A percentile compares a stretch with the other conserved stretches of the same genome.
phyloP scores from a whole-genome alignment of 768 basidiomycete genomes.

The Rhizopogon vinicolor region DNA sequence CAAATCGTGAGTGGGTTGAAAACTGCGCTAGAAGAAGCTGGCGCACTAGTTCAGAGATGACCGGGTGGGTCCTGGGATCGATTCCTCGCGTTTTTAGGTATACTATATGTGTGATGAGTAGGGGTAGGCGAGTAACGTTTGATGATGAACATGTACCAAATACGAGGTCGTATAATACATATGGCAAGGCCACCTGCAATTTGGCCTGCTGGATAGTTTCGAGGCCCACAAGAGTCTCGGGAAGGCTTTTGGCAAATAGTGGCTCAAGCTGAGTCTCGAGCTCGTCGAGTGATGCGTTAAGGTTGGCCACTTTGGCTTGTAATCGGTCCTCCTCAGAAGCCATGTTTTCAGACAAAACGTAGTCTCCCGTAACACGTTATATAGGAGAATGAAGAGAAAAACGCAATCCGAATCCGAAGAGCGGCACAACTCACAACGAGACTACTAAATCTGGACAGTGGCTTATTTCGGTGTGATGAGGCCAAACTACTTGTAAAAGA shows the following conservation, averaged over 20 bases:
- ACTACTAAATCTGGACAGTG: too few species aligned
- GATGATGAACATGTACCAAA: conserved; percentile 52
- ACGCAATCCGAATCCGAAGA: too few species aligned
- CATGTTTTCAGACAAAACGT: conserved; percentile 20
- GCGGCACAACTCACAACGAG: too few species aligned
- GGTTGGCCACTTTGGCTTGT: conserved; percentile 37
- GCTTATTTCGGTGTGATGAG: too few species aligned
- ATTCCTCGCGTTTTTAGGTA: conserved; percentile 79
- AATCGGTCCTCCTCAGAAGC: conserved; percentile 31
- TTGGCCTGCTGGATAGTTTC: conserved; percentile 80
- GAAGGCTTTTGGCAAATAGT: conserved; percentile 61
- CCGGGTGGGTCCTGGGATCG: conserved; percentile 75
- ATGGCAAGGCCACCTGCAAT: conserved; percentile 74
- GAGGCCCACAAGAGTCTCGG: conserved; percentile 58
- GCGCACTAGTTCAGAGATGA: conserved; percentile 52
- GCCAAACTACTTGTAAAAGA: too few species aligned
- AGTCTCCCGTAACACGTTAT: neutral
- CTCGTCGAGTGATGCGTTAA: conserved; percentile 58
- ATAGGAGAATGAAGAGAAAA: too few species aligned
- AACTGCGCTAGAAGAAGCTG: neutral
- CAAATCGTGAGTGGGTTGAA: neutral
- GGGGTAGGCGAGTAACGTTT: neutral
- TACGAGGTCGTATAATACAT: conserved; percentile 79
- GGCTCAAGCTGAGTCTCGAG: conserved; percentile 67
- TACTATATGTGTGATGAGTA: conserved; percentile 36